Evolutionary conservation across 352 stramenopile genomes (phyloP), one percentile per base, ranked within the genome.

Genomic region (Thalassiosira exigua): DNA sequence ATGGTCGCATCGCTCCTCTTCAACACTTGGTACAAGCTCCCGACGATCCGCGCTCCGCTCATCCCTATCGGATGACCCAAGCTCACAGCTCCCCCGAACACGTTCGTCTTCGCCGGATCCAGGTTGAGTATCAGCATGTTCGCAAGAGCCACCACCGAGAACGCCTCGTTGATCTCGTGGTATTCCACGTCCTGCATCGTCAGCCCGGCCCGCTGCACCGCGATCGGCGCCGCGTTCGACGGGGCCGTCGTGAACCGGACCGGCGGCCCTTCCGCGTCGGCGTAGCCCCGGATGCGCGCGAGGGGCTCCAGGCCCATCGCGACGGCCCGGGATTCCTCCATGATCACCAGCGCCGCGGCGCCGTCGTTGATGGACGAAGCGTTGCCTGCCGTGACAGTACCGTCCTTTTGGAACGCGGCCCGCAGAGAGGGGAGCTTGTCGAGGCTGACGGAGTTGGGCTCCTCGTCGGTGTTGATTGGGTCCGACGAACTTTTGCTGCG

Each of bases 91-190:
- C 97, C 97, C 42, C 97, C 97, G 81, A 98, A 97, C 11, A 98
- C 95, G 91, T 99, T 99, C 0, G 99, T 88, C 48, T 90, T 95
- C 68, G 92, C 84, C 58, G 92, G 89, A 82, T 97, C 93, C 22
- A 99, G 83, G 80, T 96, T 93, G 79, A 99, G 90, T 39, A 98
- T 83, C 44, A 95, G 88, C 86, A 96, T 97, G 87, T 99, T 99
- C 27, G 94, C 96, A 27, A 99, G 83, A 3, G 95, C 91, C 19
- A 99, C 97, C 26, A 99, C 96, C 11, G 96, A 95, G 85, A 99
- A 99, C 19, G 97, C 97, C 83, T 99, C 97, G 86, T 99, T 99
- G 82, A 99, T 98, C 91, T 99, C 97, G 82, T 98, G 95, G 87
- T 97, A 98, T 60, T 99, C 96, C 21, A 99, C 92, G 84, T 99